Conservation (phyloP, 2,329 filamentous ascomycete genomes). For the Botryotinia calthae region DNA sequence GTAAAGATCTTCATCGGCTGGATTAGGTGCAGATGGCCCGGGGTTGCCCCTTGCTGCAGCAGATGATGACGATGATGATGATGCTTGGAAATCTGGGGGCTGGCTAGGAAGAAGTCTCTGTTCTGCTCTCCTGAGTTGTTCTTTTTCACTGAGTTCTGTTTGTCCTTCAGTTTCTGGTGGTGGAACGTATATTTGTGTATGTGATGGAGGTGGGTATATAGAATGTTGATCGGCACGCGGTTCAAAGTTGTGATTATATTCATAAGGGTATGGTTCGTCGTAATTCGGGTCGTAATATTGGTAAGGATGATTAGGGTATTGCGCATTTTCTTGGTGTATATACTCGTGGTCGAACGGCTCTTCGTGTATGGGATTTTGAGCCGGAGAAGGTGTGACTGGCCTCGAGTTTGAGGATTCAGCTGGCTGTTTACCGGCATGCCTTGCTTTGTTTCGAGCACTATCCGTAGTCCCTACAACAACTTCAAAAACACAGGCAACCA, state of each 20-base stretch:
- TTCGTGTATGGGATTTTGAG: conserved; percentile 30
- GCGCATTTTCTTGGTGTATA: conserved; percentile 17
- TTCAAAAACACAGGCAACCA: conserved; percentile 85
- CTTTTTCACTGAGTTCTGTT: conserved; percentile 73
- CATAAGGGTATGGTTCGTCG: conserved; percentile 34
- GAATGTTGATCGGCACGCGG: conserved; percentile 39
- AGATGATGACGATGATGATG: conserved; percentile 42
- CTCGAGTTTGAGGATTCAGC: conserved; percentile 28
- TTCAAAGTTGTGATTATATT: conserved; percentile 33
- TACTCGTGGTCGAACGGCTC: conserved; percentile 24
- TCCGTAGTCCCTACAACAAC: conserved; percentile 84
- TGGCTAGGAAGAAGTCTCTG: conserved; percentile 76
- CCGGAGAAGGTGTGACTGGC: conserved; percentile 22
- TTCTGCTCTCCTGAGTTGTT: conserved; percentile 74
- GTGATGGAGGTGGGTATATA: conserved; percentile 34
- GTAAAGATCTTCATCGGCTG: conserved; percentile 49
- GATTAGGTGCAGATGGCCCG: conserved; percentile 45
- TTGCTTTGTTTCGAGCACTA: conserved; percentile 46
- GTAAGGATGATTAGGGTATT: conserved; percentile 37
- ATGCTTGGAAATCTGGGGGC: conserved; percentile 53
- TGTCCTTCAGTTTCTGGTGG: conserved; percentile 60
- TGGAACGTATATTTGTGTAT: conserved; percentile 52
- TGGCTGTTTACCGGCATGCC: conserved; percentile 29
- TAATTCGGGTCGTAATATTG: conserved; percentile 38
- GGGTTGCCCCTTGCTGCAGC: conserved; percentile 28